A percentile compares a stretch with the other conserved stretches of the same genome.
phyloP scores from a whole-genome alignment of 805 yeast species.

The Kluyveromyces aestuarii region DNA sequence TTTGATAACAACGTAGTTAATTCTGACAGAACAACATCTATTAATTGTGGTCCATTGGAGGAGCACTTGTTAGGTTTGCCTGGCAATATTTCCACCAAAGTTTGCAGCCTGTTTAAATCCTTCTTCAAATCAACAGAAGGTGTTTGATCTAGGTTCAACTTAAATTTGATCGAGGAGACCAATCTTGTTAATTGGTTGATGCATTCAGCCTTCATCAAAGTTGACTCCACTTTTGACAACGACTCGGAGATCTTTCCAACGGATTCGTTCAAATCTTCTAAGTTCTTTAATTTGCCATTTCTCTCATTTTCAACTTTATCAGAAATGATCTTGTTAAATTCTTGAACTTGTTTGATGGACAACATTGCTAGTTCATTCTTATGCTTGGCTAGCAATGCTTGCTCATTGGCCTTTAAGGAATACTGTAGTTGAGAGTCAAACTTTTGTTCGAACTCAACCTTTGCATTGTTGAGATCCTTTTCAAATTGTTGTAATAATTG shows the following conservation, averaged over 20 bases:
- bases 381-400: conserved; percentile 59
- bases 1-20: conserved; percentile 32
- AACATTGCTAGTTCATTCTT: conserved; percentile 62
- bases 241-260: conserved; percentile 37
- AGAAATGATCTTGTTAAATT: conserved; percentile 49
- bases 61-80: conserved; percentile 15
- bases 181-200: conserved; percentile 20
- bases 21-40: conserved; percentile 29
- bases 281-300: conserved; percentile 63
- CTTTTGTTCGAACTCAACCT: conserved; percentile 48
- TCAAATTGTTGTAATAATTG: conserved; percentile 51
- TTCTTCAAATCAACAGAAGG: conserved; percentile 28
- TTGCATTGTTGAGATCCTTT: conserved; percentile 53
- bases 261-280: conserved; percentile 49
- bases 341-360: conserved; percentile 59
- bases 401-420: conserved; percentile 62
- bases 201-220: conserved; percentile 31
- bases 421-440: conserved; percentile 46
- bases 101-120: conserved; percentile 24
- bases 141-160: conserved; percentile 13
- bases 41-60: conserved; percentile 16
- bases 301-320: conserved; percentile 65
- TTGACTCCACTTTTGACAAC: conserved; percentile 34
- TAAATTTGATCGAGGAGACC: conserved; percentile 14
- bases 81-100: conserved; percentile 20